phyloP scores from a whole-genome alignment of 2,329 filamentous ascomycete genomes.

The Ilyonectria sp. region DNA sequence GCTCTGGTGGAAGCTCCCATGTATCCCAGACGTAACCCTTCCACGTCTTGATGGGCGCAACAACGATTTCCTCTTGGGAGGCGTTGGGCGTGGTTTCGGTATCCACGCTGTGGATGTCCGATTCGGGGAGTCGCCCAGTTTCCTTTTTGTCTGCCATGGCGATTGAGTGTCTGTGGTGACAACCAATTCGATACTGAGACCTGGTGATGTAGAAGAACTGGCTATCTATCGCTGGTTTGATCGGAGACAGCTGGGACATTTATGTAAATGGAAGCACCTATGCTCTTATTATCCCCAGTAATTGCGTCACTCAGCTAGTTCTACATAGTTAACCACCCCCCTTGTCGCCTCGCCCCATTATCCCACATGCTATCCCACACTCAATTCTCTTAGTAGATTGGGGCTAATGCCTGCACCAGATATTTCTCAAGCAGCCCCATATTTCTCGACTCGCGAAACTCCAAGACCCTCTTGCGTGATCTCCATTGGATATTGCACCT shows the following conservation, averaged over 20 bases:
- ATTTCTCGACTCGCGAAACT: not conserved
- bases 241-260: not conserved
- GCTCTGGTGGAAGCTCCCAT: slow-evolving; percentile 51
- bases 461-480: slow-evolving; percentile 15
- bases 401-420: slow-evolving; percentile 4
- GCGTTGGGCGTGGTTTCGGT: slow-evolving; percentile 7
- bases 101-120: slow-evolving; percentile 14
- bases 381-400: not conserved
- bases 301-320: slow-evolving; percentile 40
- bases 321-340: not conserved
- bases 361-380: slow-evolving; percentile 11
- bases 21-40: slow-evolving; percentile 57
- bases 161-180: not conserved
- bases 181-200: not conserved
- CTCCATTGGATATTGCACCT: slow-evolving; percentile 15
- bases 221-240: not conserved
- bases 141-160: slow-evolving; percentile 4
- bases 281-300: slow-evolving; percentile 37
- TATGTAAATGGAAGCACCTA: slow-evolving; percentile 9
- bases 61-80: slow-evolving; percentile 10
- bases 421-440: not conserved
- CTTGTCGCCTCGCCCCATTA: slow-evolving; percentile 17
- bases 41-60: slow-evolving; percentile 45
- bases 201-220: not conserved
- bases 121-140: not conserved